A percentile compares a stretch with the other conserved stretches of the same genome.
Evolutionary conservation across 306 rosid species (phyloP).

Genomic region (Cicer arietinum): DNA sequence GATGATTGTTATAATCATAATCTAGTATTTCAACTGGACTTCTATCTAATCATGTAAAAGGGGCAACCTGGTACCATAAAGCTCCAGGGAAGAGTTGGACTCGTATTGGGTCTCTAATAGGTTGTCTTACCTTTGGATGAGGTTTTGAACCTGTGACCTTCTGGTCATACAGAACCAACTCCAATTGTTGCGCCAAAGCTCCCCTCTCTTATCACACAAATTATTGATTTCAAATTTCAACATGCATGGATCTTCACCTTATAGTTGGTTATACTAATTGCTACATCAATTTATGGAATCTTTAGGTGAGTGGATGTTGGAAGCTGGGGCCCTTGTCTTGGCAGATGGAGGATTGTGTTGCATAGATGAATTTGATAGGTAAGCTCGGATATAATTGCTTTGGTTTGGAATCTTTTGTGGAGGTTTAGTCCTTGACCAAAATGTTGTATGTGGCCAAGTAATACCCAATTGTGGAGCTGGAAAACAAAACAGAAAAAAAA

Average conservation of each 20-base stretch:
- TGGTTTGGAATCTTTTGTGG: constrained; percentile 6
- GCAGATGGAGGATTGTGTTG: constrained; percentile 99
- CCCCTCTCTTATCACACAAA: background rate
- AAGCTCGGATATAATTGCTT: constrained; percentile 37
- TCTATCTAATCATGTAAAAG: background rate
- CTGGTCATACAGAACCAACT: background rate
- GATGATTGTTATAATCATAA: constrained; percentile 22
- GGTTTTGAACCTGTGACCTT: background rate
- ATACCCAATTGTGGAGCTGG: constrained; percentile 20
- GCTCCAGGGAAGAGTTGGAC: constrained; percentile 5
- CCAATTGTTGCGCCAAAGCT: background rate
- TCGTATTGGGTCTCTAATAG: constrained; percentile 3
- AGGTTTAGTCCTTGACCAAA: constrained; percentile 36
- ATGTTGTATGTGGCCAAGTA: constrained; percentile 25
- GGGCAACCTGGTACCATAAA: constrained; percentile 10
- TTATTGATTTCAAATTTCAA: constrained; percentile 12
- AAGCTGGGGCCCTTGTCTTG: constrained; percentile 97
- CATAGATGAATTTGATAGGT: constrained; percentile 97
- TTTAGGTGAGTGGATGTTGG: constrained; percentile 97
- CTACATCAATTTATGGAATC: constrained; percentile 36
- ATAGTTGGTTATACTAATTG: constrained; percentile 29
- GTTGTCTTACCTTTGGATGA: constrained; percentile 8
- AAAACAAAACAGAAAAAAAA: constrained; percentile 26
- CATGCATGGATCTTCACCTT: constrained; percentile 35
- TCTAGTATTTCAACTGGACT: constrained; percentile 28